Evolutionary conservation across 148 eudicot genomes (phyloP).

Genomic region (Camellia granthamiana): DNA sequence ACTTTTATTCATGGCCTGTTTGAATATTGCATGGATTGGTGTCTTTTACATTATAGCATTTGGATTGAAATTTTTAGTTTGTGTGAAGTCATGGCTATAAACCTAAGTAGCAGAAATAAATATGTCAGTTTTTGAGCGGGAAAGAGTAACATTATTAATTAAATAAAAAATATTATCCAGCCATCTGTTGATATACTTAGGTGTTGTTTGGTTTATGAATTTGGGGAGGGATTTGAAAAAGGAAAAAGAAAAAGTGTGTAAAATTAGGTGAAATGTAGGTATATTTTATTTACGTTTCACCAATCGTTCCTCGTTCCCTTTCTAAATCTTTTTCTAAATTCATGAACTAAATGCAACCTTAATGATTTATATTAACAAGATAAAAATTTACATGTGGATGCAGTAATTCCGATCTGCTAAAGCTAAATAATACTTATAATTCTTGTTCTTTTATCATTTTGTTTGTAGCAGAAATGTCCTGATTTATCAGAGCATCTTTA

Average conservation of each 20-base stretch:
- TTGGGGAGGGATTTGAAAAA: too few relatives aligned
- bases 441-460: neutral
- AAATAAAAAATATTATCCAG: neutral
- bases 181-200: too few relatives aligned
- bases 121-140: neutral
- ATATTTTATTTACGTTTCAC: too few relatives aligned
- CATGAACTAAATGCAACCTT: too few relatives aligned
- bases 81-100: neutral
- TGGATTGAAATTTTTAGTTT: neutral
- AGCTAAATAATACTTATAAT: neutral
- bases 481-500: neutral
- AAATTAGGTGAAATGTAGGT: too few relatives aligned
- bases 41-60: neutral
- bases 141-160: neutral
- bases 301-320: too few relatives aligned
- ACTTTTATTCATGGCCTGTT: neutral
- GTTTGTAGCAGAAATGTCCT: neutral
- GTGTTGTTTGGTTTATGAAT: too few relatives aligned
- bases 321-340: too few relatives aligned
- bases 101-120: neutral
- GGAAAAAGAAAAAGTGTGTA: too few relatives aligned
- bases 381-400: neutral
- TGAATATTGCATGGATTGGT: neutral
- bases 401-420: neutral
- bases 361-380: neutral